These are phyloP conservation scores for Coemansia sp. DNA, from an alignment of 192 early-diverging fungal species.

Conservation along the genomic window DNA sequence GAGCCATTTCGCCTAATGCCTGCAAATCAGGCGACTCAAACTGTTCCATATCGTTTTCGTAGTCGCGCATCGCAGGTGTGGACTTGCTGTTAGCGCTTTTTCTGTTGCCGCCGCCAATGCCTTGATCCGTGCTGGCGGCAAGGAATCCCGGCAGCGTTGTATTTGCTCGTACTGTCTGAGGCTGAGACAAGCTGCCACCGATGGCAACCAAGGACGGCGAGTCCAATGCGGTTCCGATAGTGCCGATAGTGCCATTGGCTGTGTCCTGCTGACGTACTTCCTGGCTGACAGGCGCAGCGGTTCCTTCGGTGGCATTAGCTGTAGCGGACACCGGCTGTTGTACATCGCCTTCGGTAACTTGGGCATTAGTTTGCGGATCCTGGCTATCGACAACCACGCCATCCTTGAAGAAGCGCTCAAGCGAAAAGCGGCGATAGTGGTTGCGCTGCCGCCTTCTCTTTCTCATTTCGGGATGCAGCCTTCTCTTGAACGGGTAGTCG, in stretches of 20 bases:
- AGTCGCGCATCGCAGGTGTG: constrained; percentile 18
- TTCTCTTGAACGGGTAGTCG: constrained; percentile 53
- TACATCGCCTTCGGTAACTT: neutral
- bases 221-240: no score
- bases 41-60: neutral
- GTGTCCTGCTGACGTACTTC: neutral
- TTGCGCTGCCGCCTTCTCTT: constrained; percentile 51
- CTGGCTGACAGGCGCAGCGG: neutral
- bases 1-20: neutral
- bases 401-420: constrained; percentile 51
- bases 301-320: neutral
- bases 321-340: neutral
- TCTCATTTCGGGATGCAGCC: constrained; percentile 36
- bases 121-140: neutral
- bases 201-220: constrained; percentile 4
- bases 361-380: neutral
- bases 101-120: neutral
- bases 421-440: constrained; percentile 50
- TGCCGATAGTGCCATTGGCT: neutral
- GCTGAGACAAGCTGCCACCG: neutral
- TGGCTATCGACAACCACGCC: constrained; percentile 19
- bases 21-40: constrained; percentile 1
- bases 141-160: neutral
- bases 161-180: neutral
- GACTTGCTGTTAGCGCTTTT: constrained; percentile 23